A percentile compares a stretch with the other conserved stretches of the same genome.
phyloP scores from a whole-genome alignment of 371 early-diverging fungal genomes.

The Chytridium lagenaria region DNA sequence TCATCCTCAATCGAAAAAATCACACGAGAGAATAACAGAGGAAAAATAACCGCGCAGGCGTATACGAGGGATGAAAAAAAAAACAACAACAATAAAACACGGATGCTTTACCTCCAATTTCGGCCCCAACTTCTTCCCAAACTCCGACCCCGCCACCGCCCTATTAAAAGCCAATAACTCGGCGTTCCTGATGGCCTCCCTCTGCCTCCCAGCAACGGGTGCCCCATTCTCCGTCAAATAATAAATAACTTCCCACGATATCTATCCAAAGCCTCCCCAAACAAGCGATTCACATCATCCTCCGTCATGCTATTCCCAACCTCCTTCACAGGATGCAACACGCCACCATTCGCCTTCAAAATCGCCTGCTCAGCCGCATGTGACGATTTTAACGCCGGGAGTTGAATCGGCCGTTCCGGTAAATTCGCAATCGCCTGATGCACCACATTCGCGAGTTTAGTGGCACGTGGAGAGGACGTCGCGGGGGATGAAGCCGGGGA shows the following conservation, averaged over 20 bases:
- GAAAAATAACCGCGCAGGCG: not conserved
- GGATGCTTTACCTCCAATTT: not conserved
- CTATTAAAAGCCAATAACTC: not conserved
- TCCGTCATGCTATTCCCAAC: not conserved
- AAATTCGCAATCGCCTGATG: constrained; percentile 6
- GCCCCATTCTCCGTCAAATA: constrained; percentile 13
- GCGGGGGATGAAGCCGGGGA: not conserved
- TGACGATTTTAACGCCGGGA: constrained; percentile 1
- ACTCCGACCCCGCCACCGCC: not conserved
- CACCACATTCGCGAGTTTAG: not conserved
- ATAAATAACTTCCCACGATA: constrained; percentile 14
- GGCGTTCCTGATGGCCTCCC: not conserved
- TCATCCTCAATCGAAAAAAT: too few species aligned
- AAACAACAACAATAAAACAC: not conserved
- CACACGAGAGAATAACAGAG: constrained; percentile 8
- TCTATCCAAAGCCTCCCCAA: constrained; percentile 15
- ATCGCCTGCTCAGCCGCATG: not conserved
- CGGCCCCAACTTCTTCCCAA: not conserved
- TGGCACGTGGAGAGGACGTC: not conserved
- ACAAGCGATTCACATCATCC: not conserved
- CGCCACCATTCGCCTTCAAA: not conserved
- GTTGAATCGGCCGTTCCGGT: constrained; percentile 14
- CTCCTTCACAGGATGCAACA: too few species aligned
- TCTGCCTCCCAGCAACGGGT: constrained; percentile 16
- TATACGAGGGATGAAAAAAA: not conserved